Base-by-base conservation (phyloP, 768 basidiomycete species). In the Pholiota molesta region DNA sequence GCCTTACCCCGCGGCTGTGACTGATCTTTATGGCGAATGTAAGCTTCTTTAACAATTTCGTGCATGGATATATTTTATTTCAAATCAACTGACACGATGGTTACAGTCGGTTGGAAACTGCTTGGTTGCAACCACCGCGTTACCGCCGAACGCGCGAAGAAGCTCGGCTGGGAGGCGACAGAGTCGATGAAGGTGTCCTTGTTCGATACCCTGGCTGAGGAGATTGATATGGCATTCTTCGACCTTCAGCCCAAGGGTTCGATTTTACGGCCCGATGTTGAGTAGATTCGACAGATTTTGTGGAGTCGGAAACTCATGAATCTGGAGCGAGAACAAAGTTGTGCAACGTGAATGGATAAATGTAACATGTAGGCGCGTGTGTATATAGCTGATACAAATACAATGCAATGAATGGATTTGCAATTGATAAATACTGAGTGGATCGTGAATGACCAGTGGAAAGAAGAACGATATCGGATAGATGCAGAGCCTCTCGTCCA, bases 21-120 rank as follows among this genome's bases (percentile, higher is more conserved):
- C 76, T 26, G 74, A 74, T n/a, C 72, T 73, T 16, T 69, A 76
- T 26, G 78, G 79, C 1, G 68, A 78, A 52, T 72, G 80, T 80
- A 63, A 66, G 80, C 4, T 70, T 16, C n/a, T 6, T 42, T 7
- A 42, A 21, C 37, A n/a, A 16, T 54, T 26, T 59, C 45, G 55
- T 7, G 13, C 53, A 13, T 51, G 13, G 6, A 1, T 19, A 29
- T 13, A 2, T 42, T 16, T 39, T 11, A 16, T 31, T 8, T 17
- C n/a, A n/a, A n/a, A 49, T 40, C 42, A 33, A 55, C 17, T 26
- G 29, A 60, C 28, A 17, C 21, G 11, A 1, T 17, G 44, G 1
- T 42, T 9, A 28, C 35, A 81, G 80, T 71, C 40, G 78, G 75
- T 9, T 81, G 78, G 80, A 77, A 73, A 10, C 62, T 79, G 14